These are phyloP conservation scores for Aspergillus bertholletiae DNA, from an alignment of 495 filamentous ascomycete species.

Conservation along the genomic window DNA sequence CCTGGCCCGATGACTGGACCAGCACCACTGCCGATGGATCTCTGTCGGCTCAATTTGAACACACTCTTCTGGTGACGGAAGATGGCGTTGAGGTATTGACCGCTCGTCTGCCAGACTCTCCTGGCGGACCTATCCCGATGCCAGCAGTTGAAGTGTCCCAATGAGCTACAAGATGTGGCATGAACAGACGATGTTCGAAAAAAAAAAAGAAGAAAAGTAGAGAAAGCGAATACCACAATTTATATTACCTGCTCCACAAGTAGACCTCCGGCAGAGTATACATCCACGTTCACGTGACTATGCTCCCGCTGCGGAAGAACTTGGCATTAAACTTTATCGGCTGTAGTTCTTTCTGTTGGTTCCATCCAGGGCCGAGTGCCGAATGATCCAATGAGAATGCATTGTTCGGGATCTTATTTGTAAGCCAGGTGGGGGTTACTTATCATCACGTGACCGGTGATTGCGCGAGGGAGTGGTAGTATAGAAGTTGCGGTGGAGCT, in stretches of 20 bases:
- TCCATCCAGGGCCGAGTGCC: background rate
- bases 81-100: conserved; percentile 92
- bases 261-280: too few species aligned
- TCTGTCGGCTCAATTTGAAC: conserved; percentile 86
- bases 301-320: too few species aligned
- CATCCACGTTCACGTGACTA: too few species aligned
- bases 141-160: conserved; percentile 27
- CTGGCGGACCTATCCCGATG: conserved; percentile 78
- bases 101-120: conserved; percentile 73
- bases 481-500: too few species aligned
- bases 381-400: background rate
- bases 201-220: background rate
- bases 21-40: conserved; percentile 79
- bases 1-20: conserved; percentile 92
- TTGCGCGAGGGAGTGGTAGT: too few species aligned
- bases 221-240: too few species aligned
- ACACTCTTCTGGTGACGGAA: conserved; percentile 91
- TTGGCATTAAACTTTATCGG: background rate
- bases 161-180: background rate
- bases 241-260: too few species aligned
- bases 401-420: background rate
- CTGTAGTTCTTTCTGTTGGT: background rate
- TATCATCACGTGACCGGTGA: conserved; percentile 18
- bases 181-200: background rate
- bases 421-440: conserved; percentile 5